Percentiles rank a stretch among this genome's conserved stretches.
phyloP scores from a whole-genome alignment of 768 basidiomycete genomes.

The Crassisporium funariophilum region DNA sequence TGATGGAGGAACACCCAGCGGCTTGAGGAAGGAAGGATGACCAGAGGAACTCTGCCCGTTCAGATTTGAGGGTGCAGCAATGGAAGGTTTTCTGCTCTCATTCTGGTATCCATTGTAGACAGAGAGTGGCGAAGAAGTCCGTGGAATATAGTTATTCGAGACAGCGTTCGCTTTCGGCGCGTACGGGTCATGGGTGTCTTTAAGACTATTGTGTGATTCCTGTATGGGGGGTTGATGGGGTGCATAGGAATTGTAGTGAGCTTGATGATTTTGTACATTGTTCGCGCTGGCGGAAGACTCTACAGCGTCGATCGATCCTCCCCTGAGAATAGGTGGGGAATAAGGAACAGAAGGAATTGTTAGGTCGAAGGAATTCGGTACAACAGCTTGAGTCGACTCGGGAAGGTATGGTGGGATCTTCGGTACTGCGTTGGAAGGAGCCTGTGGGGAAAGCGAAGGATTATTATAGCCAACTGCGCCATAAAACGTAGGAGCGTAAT shows the following conservation, averaged over 20 bases:
- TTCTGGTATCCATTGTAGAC: constrained; percentile 25
- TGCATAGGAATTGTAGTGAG: constrained; percentile 16
- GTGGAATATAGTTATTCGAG: constrained; percentile 27
- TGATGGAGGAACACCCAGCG: constrained; percentile 3
- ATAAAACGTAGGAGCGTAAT: too few relatives aligned
- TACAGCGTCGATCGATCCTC: constrained; percentile 4
- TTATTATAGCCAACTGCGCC: too few relatives aligned
- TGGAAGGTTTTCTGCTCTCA: constrained; percentile 17
- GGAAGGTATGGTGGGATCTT: background rate
- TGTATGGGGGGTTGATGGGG: constrained; percentile 11
- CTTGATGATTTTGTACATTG: background rate
- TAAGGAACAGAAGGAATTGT: constrained; percentile 13
- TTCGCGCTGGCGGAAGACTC: background rate
- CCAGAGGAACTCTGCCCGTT: constrained; percentile 7
- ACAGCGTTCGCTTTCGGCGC: constrained; percentile 26
- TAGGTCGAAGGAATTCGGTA: background rate
- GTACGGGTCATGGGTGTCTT: constrained; percentile 38
- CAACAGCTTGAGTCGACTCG: background rate
- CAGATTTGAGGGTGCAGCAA: constrained; percentile 5
- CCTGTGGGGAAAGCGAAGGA: too few relatives aligned
- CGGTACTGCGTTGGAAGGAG: too few relatives aligned
- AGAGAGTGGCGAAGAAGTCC: constrained; percentile 36
- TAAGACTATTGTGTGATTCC: constrained; percentile 6
- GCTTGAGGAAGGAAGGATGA: constrained; percentile 5
- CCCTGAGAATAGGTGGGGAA: constrained; percentile 17